Evolutionary conservation across 352 stramenopile genomes (phyloP).

Genomic region (Pythium plurisporium): DNA sequence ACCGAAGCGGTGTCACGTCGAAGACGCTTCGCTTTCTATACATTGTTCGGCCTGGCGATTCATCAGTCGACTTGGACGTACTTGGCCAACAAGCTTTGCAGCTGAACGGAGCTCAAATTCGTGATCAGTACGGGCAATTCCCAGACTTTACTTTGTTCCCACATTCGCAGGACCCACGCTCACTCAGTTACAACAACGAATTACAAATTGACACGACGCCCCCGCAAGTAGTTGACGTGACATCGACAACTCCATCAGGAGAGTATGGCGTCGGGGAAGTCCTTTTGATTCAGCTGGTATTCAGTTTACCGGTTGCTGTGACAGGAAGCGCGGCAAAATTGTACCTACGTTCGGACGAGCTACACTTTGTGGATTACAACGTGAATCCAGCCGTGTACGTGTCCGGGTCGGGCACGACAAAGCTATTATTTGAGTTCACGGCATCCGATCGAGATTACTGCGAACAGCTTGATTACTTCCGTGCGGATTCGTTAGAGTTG

Average conservation of each 20-base stretch:
- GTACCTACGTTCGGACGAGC: slow-evolving; percentile 43
- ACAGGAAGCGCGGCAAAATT: slow-evolving; percentile 24
- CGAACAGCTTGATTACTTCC: slow-evolving; percentile 59
- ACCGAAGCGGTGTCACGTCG: slow-evolving; percentile 41
- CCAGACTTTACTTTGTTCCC: slow-evolving; percentile 61
- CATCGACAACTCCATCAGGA: slow-evolving; percentile 33
- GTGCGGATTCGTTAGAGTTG: slow-evolving; percentile 35
- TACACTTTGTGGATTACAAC: slow-evolving; percentile 37
- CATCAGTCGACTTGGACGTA: slow-evolving; percentile 35
- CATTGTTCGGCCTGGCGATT: slow-evolving; percentile 38
- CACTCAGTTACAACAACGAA: slow-evolving; percentile 57
- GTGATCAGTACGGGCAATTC: slow-evolving; percentile 32
- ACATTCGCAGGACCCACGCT: slow-evolving; percentile 27
- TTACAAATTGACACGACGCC: slow-evolving; percentile 50
- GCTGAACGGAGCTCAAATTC: slow-evolving; percentile 43
- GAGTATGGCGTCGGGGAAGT: slow-evolving; percentile 62
- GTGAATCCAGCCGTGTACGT: slow-evolving; percentile 45
- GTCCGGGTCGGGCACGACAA: slow-evolving; percentile 39
- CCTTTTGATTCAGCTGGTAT: slow-evolving; percentile 46
- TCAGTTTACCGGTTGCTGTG: slow-evolving; percentile 43
- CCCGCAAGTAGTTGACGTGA: slow-evolving; percentile 39
- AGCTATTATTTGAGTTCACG: slow-evolving; percentile 56
- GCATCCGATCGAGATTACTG: slow-evolving; percentile 50
- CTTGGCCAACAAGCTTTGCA: slow-evolving; percentile 33
- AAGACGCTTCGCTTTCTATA: slow-evolving; percentile 48